Evolutionary conservation across 805 yeast genomes (phyloP), one percentile per base, ranked within the genome.

Genomic region (Cyberlindnera euphorbiiphila): DNA sequence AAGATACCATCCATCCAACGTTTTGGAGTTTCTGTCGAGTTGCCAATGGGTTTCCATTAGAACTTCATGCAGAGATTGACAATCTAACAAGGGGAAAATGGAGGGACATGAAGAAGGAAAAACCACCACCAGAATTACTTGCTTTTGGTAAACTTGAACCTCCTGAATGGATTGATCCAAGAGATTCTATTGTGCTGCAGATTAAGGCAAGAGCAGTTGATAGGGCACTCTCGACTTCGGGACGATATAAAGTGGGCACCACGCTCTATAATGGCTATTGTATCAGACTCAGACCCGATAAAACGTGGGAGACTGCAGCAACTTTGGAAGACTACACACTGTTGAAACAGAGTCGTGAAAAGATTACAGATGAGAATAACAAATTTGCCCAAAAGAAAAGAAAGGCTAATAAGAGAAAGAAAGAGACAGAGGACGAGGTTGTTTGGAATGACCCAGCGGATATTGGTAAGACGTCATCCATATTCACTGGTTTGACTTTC

Each of bases 231-330:
- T n/a, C n/a, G n/a, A 65, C 63, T 10, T 59, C 72, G 0, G 58
- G 53, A 10, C 66, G 68, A 3, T 88, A 76, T 49, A 78, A 78
- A 2, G 75, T 78, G 0, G 85, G 80, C 0, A 67, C 81, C 6
- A 85, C 96, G 0, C 62, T 91, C 13, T 74, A 85, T 45, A 83
- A 85, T 50, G 85, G 93, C 0, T 79, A 86, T 55, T 81, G 88
- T 51, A 67, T 81, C 27, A 49, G 71, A 5, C 65, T 89, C 2
- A 58, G 97, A 32, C 66, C 66, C 3, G 96, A 91, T 54, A 86
- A 86, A 51, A 66, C 68, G 31, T 73, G 74, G 68, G 64, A 61
- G 10, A 71, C 72, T 9, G 69, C 81, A 19, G 63, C 78, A 18
- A 72, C 84, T 2, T 45, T 79, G 4, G 66, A 66, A 10, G 86